phyloP scores from a whole-genome alignment of 2,329 filamentous ascomycete species.

The Exophiala aquamarina region DNA sequence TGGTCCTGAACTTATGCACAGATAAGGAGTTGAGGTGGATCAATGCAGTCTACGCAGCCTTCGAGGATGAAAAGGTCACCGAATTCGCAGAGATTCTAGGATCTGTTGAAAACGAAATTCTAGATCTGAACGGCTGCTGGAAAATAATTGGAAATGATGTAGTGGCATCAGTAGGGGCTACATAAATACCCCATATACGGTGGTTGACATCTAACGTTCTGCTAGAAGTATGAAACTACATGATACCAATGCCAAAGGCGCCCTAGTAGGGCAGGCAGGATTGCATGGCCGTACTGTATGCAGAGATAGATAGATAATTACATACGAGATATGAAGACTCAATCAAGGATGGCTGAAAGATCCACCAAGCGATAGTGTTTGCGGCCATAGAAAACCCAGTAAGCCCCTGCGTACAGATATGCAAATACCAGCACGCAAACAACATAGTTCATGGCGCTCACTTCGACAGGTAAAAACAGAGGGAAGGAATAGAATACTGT shows the following conservation, averaged over 20 bases:
- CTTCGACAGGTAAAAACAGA: constrained; percentile 36
- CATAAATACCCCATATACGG: not conserved
- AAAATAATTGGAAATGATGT: constrained; percentile 4
- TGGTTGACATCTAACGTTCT: too few relatives aligned
- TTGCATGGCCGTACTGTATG: constrained; percentile 37
- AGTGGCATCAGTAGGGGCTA: constrained; percentile 10
- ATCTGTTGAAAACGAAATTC: constrained; percentile 5
- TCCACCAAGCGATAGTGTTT: too few relatives aligned
- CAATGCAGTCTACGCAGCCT: not conserved
- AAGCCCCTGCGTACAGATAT: not conserved
- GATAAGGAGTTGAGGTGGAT: not conserved
- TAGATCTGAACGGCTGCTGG: not conserved
- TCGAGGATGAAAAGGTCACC: constrained; percentile 1
- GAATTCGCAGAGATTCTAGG: constrained; percentile 2
- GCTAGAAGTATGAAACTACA: constrained; percentile 19
- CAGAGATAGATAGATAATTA: too few relatives aligned
- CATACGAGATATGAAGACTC: too few relatives aligned
- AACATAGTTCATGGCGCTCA: constrained; percentile 43
- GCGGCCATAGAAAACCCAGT: not conserved
- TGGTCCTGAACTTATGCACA: not conserved
- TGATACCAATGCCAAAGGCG: constrained; percentile 21
- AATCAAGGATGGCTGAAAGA: too few relatives aligned
- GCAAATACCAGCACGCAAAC: constrained; percentile 30
- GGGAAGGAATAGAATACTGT: constrained; percentile 51
- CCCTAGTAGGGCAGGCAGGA: constrained; percentile 27